Base-by-base conservation (phyloP, 768 basidiomycete genomes). In the Boletus subparvulus region DNA sequence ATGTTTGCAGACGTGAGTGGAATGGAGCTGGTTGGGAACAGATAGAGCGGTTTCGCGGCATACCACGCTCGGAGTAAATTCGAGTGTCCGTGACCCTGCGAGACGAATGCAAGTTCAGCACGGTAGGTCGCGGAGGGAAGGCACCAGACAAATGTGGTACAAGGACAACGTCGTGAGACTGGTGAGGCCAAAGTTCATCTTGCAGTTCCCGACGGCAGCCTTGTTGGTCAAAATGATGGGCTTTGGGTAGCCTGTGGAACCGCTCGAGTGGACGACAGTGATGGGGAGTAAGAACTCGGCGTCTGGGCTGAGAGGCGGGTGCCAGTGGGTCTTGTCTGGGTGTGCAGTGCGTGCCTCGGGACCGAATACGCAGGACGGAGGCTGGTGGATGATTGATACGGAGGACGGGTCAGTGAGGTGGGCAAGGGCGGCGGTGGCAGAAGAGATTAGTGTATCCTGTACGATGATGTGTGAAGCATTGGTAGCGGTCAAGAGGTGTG, bases 231-330 rank as follows among this genome's bases (percentile, higher is more conserved):
- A 59, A 41, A 64, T 62, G 30, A 77, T 78, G 26, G 74, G 76
- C 64, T 75, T 82, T 2, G 82, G 82, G 48, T 73, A 78, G 1
- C 82, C 83, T 12, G 82, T 82, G 4, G 69, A 70, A 24, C 68
- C 64, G 7, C 48, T 77, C 63, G 68, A 69, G 47, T 69, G 69
- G 12, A 70, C 47, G 26, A 68, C 40, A 10, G 53, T 48, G n/a
- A 66, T 11, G 4, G 68, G 69, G 6, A 69, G 47, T 16, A 64
- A 55, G 21, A 44, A 52, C 40, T 69, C 69, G 19, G 33, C 53
- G 6, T 68, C 63, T 8, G 66, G 69, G 14, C 33, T 60, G 10
- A 69, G 58, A 40, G 54, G 53, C 3, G 21, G 56, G 19, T 62
- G 56, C 69, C 68, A 69, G 32, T 24, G 47, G 1, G 62, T 57